phyloP scores from a whole-genome alignment of 2,329 filamentous ascomycete species.

The Hymenoscyphus fraxineus region DNA sequence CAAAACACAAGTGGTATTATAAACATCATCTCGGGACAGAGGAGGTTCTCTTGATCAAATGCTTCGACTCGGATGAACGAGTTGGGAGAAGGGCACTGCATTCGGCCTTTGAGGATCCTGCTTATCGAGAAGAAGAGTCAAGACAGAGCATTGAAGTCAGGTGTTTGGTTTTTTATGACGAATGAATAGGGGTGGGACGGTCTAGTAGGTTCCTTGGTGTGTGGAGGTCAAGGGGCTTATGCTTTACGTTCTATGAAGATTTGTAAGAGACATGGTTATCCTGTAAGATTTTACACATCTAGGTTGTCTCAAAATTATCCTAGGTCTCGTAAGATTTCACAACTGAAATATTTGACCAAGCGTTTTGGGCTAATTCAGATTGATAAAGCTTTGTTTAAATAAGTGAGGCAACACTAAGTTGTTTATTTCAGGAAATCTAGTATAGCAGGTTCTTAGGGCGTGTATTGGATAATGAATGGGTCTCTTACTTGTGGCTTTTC shows the following conservation, averaged over 20 bases:
- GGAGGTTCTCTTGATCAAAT: constrained; percentile 74
- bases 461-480: too few species aligned
- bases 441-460: too few species aligned
- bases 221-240: not conserved
- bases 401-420: too few species aligned
- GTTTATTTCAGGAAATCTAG: too few species aligned
- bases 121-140: constrained; percentile 63
- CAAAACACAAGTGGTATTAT: constrained; percentile 71
- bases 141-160: constrained; percentile 86
- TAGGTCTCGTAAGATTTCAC: too few species aligned
- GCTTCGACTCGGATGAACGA: constrained; percentile 57
- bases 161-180: constrained; percentile 62
- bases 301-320: too few species aligned
- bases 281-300: too few species aligned
- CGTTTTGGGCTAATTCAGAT: too few species aligned
- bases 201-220: not conserved
- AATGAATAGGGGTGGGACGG: not conserved
- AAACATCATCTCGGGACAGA: constrained; percentile 57
- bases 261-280: too few species aligned
- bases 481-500: too few species aligned
- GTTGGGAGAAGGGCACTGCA: constrained; percentile 45
- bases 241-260: not conserved
- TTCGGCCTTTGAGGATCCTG: constrained; percentile 72
- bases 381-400: too few species aligned
- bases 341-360: too few species aligned